Evolutionary conservation across 208 protist genomes (phyloP).

Genomic region (Leishmania mexicana): DNA sequence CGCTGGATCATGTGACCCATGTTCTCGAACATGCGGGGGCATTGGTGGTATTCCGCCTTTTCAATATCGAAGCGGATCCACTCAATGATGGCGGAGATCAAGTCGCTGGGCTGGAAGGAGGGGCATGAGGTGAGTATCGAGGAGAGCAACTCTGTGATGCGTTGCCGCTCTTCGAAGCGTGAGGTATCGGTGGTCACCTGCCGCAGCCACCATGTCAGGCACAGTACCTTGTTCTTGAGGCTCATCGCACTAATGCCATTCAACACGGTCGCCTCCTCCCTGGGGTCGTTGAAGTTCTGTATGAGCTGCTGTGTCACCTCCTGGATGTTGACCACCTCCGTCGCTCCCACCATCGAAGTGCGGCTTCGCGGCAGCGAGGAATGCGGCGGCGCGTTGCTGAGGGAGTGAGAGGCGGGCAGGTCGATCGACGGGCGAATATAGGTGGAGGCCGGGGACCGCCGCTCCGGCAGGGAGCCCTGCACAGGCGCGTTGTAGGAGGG

Average conservation of each 20-base stretch:
- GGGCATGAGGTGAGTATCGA: constrained; percentile 50
- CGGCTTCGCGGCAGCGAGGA: constrained; percentile 21
- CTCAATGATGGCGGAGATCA: constrained; percentile 66
- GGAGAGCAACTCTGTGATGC: constrained; percentile 60
- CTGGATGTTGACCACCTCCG: constrained; percentile 70
- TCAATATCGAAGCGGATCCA: constrained; percentile 87
- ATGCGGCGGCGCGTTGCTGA: constrained; percentile 6
- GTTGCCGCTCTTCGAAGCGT: constrained; percentile 61
- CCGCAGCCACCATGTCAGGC: constrained; percentile 86
- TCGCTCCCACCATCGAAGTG: constrained; percentile 24
- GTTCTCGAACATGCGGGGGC: constrained; percentile 84
- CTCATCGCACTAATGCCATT: constrained; percentile 57
- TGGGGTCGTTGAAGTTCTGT: constrained; percentile 57
- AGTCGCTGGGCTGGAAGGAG: constrained; percentile 37
- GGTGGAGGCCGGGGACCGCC: constrained; percentile 3
- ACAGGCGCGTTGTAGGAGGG: constrained; percentile 7
- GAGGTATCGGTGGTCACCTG: constrained; percentile 57
- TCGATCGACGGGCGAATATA: constrained; percentile 14
- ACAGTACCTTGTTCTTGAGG: constrained; percentile 72
- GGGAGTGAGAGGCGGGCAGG: constrained; percentile 8
- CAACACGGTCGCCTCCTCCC: constrained; percentile 46
- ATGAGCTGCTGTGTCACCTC: constrained; percentile 71
- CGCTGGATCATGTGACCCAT: constrained; percentile 76
- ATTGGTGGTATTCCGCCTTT: constrained; percentile 71
- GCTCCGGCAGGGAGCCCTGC: constrained; percentile 1